Evolutionary conservation across 23 red algal species (phyloP).

Genomic region (Gracilariopsis chorda): DNA sequence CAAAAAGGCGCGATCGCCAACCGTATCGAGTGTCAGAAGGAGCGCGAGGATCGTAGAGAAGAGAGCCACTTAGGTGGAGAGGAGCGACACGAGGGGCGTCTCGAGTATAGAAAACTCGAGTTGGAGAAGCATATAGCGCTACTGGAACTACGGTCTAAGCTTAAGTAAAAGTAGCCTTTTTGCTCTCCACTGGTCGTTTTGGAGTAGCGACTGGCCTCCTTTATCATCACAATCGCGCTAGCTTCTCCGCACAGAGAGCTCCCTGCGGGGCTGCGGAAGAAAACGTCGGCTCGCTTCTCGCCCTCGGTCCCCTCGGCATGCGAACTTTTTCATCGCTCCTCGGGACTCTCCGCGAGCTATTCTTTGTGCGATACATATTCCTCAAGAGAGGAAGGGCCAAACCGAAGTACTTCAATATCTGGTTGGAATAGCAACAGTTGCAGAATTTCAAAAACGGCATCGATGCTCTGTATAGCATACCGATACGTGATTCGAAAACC

Average conservation of each 20-base stretch:
- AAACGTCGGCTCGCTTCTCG: no score
- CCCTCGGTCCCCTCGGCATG: no score
- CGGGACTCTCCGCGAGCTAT: no score
- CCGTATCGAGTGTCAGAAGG: neutral
- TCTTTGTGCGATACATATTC: neutral
- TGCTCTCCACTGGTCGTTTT: no score
- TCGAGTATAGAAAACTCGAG: neutral
- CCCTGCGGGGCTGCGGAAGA: no score
- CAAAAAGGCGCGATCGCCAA: neutral
- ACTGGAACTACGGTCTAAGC: no score
- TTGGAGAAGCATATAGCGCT: no score
- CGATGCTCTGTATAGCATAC: neutral
- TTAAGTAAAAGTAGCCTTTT: no score
- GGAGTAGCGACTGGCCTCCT: no score
- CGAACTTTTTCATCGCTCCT: no score
- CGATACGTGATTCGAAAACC: neutral
- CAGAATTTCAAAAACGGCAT: neutral
- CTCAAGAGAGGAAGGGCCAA: neutral
- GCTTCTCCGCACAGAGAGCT: neutral
- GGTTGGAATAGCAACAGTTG: neutral
- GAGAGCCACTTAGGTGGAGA: neutral
- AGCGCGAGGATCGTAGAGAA: neutral
- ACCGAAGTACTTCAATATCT: no score
- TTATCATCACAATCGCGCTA: neutral
- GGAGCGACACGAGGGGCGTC: neutral